Evolutionary conservation across 108 stramenopile genomes (phyloP), one percentile per base, ranked within the genome.

Genomic region (Fistulifera pelliculosa): DNA sequence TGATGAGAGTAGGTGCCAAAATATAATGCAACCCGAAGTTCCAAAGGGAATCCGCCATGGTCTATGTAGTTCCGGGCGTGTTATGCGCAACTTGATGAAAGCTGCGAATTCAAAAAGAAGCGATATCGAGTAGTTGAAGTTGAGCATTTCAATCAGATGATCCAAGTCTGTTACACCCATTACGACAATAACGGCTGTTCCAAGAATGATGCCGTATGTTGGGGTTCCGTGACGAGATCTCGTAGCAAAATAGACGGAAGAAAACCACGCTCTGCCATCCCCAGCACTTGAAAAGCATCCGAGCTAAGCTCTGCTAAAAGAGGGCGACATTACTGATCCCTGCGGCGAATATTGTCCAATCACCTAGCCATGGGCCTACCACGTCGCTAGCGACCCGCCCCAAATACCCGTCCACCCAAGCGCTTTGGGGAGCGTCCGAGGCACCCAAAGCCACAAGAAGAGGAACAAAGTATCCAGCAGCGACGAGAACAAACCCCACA

Each of bases 251-350:
- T 52, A 38, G 79, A 79, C 13, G 94, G 95, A 24, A 95, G 47
- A 27, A 87, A 68, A 14, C 94, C 94, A 10, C 94, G 72, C 45
- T 94, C 87, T 3, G 89, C 93, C 91, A 93, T 93, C 14, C 93
- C 96, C 87, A 93, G 85, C 19, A 98, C 51, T 61, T 94, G 91
- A 45, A 81, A 92, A 23, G 94, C 77, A 64, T 98, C 96, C 0
- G 82, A 70, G 14, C 73, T 74, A 62, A 98, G 82, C 66, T 98
- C 96, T 13, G 95, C 95, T 65, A 89, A 85, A 95, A 98, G 24
- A 95, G 59, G 0, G 89, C 94, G 54, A 96, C 66, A 53, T 93
- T 93, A 26, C 72, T 74, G 43, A 95, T 76, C 12, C 84, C 95
- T 0, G 96, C 87, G 2, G 93, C 93, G 57, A 92, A 73, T 27